Conservation (phyloP, 768 basidiomycete species). For the Kwoniella pini region DNA sequence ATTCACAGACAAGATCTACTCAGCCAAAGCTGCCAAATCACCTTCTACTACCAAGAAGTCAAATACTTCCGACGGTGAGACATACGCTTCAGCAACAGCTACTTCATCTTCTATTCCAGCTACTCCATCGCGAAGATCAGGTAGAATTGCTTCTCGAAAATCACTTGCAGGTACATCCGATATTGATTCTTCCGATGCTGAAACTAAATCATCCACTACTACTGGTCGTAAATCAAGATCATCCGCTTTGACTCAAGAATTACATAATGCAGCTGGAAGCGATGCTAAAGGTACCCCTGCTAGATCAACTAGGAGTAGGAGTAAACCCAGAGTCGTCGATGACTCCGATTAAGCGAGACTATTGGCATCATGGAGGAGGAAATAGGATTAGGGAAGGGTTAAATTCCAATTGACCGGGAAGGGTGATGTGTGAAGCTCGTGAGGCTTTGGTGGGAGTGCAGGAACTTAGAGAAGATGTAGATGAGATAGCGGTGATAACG, state of each 20-base stretch:
- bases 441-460: background rate
- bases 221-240: constrained; percentile 11
- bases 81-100: constrained; percentile 22
- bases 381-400: background rate
- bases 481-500: background rate
- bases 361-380: background rate
- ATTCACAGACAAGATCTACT: constrained; percentile 59
- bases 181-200: constrained; percentile 19
- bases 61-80: constrained; percentile 2
- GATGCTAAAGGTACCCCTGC: constrained; percentile 26
- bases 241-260: constrained; percentile 11
- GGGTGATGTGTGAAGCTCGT: no score
- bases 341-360: constrained; percentile 40
- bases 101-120: constrained; percentile 12
- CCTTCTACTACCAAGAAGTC: constrained; percentile 8
- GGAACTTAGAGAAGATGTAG: background rate
- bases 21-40: constrained; percentile 38
- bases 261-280: constrained; percentile 3
- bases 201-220: constrained; percentile 4
- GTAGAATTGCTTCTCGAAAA: constrained; percentile 15
- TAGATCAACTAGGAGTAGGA: constrained; percentile 48
- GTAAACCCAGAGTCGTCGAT: constrained; percentile 40
- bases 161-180: constrained; percentile 10
- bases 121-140: constrained; percentile 17
- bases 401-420: no score